phyloP scores from a whole-genome alignment of 1,284 basidiomycete genomes.

The Ceratobasidium sp. region DNA sequence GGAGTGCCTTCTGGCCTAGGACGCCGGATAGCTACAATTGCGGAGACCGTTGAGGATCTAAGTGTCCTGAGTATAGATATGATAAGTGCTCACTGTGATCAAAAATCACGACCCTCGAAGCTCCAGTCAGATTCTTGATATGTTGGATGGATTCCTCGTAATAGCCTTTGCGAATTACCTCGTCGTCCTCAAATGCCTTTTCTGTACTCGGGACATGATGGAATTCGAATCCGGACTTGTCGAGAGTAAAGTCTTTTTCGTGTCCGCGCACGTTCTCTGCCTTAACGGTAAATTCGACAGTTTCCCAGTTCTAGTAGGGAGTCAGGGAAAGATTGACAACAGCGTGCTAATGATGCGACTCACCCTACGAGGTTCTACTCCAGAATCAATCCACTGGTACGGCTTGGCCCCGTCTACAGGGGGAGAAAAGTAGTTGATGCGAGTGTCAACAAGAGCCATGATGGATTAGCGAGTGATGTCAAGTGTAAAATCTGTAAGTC shows the following conservation, averaged over 20 bases:
- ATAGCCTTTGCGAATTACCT: conserved; percentile 63
- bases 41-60: not conserved
- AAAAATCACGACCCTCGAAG: conserved; percentile 67
- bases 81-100: conserved; percentile 66
- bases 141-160: conserved; percentile 69
- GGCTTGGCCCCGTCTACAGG: conserved; percentile 47
- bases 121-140: conserved; percentile 69
- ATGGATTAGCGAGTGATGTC: not conserved
- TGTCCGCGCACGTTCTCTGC: conserved; percentile 69
- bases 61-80: not conserved
- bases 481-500: not conserved
- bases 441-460: conserved; percentile 42
- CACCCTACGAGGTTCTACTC: conserved; percentile 21
- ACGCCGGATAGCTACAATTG: conserved; percentile 59
- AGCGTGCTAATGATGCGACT: not conserved
- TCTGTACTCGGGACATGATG: conserved; percentile 56
- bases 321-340: not conserved
- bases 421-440: conserved; percentile 47
- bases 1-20: conserved; percentile 56
- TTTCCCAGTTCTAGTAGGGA: conserved; percentile 41
- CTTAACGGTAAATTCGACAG: conserved; percentile 52
- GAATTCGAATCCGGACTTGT: conserved; percentile 68
- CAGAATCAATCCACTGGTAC: conserved; percentile 35
- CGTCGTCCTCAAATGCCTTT: conserved; percentile 56
- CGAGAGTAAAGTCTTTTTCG: conserved; percentile 61